Conservation (phyloP, 495 filamentous ascomycete species). For the Recurvomyces mirabilis region DNA sequence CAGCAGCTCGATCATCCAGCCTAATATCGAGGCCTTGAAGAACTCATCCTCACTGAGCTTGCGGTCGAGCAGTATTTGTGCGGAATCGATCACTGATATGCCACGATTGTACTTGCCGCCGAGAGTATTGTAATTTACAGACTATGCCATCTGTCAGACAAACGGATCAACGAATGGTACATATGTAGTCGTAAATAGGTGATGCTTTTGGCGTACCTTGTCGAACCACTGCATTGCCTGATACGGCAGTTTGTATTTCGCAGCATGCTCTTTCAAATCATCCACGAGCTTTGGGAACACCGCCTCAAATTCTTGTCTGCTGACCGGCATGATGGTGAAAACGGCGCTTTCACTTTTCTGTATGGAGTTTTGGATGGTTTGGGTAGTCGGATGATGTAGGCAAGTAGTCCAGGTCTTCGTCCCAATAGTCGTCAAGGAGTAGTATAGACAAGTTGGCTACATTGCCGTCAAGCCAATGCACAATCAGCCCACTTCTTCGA, state of each 20-base stretch:
- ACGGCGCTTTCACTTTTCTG: no score
- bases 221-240: constrained; percentile 80
- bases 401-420: no score
- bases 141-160: constrained; percentile 17
- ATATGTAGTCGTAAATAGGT: no score
- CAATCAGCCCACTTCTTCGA: no score
- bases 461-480: no score
- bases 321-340: constrained; percentile 39
- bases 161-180: background rate
- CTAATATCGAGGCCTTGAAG: constrained; percentile 71
- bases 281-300: constrained; percentile 72
- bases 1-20: constrained; percentile 94
- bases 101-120: constrained; percentile 98
- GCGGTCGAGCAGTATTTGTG: constrained; percentile 61
- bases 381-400: no score
- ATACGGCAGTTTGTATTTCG: constrained; percentile 68
- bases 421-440: no score
- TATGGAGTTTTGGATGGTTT: no score
- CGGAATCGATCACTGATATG: constrained; percentile 92
- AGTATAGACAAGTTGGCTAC: no score
- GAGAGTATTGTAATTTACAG: constrained; percentile 67
- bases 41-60: constrained; percentile 68
- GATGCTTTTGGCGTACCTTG: constrained; percentile 50
- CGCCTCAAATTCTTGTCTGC: constrained; percentile 73
- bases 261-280: constrained; percentile 62